These are phyloP conservation scores for Akanthomyces lecanii DNA, from an alignment of 2,329 filamentous ascomycete species.

Conservation along the genomic window DNA sequence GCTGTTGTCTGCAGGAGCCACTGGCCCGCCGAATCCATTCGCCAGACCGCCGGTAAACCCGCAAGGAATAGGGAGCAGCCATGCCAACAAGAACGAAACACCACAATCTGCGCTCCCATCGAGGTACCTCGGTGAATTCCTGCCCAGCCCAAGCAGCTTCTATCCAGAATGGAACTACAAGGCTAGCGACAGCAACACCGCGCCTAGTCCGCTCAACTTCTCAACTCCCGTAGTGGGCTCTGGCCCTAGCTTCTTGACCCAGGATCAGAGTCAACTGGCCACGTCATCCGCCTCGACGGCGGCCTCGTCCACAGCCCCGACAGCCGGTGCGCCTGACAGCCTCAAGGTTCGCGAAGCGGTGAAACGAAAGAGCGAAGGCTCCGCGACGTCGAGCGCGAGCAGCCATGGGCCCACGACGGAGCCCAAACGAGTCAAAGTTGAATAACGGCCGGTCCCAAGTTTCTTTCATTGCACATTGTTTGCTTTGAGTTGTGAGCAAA, in stretches of 20 bases:
- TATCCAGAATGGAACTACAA: constrained; percentile 86
- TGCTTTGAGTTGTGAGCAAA: constrained; percentile 1
- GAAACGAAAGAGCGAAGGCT: constrained; percentile 17
- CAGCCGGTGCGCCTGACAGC: constrained; percentile 2
- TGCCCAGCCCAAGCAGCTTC: constrained; percentile 88
- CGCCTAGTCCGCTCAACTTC: constrained; percentile 90
- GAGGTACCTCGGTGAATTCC: constrained; percentile 81
- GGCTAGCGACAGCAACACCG: constrained; percentile 70
- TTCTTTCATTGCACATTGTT: background rate
- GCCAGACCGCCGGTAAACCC: constrained; percentile 67
- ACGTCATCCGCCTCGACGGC: constrained; percentile 1
- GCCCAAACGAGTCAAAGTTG: constrained; percentile 17
- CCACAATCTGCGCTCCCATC: constrained; percentile 93
- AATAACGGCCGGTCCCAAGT: constrained; percentile 8
- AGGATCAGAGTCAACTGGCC: constrained; percentile 39
- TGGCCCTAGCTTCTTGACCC: constrained; percentile 59
- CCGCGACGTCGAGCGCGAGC: background rate
- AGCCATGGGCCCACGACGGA: background rate
- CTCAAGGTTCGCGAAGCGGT: constrained; percentile 7
- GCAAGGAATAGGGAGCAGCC: constrained; percentile 41
- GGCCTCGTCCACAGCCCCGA: background rate
- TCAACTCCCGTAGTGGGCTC: constrained; percentile 69
- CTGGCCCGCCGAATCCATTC: constrained; percentile 92
- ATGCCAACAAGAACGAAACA: constrained; percentile 42
- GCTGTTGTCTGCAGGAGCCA: constrained; percentile 83